phyloP scores from a whole-genome alignment of 2,329 filamentous ascomycete species.

The Pseudogymnoascus pannorum region DNA sequence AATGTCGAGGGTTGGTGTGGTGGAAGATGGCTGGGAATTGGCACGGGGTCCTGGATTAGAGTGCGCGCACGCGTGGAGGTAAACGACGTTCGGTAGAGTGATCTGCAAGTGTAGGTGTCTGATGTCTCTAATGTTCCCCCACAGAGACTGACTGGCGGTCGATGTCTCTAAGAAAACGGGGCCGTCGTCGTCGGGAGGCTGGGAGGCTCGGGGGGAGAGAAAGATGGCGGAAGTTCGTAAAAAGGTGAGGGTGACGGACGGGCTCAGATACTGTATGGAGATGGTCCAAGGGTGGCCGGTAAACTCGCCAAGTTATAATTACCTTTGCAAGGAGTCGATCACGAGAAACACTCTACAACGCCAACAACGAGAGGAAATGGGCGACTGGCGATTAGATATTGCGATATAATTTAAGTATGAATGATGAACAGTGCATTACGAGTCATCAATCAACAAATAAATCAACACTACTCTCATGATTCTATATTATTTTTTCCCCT shows the following conservation, averaged over 20 bases:
- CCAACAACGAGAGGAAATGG: not conserved
- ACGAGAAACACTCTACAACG: conserved; percentile 1
- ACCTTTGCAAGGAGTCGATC: conserved; percentile 4
- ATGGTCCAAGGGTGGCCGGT: conserved; percentile 6
- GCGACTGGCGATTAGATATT: not conserved
- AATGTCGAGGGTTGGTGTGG: conserved; percentile 4
- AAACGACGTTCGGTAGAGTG: not conserved
- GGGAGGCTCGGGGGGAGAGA: not conserved
- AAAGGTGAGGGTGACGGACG: not conserved
- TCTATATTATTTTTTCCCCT: not conserved
- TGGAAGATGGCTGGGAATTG: conserved; percentile 8
- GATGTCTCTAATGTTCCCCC: too few species aligned
- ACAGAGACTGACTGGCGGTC: not conserved
- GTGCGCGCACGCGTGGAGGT: not conserved
- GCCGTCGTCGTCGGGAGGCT: conserved; percentile 3
- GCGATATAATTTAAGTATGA: not conserved
- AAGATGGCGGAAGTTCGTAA: conserved; percentile 1
- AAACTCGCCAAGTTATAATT: conserved; percentile 8
- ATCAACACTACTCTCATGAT: not conserved
- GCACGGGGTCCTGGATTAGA: conserved; percentile 5
- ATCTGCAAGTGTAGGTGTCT: not conserved
- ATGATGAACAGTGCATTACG: not conserved
- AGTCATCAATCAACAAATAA: not conserved
- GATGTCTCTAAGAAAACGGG: conserved; percentile 3
- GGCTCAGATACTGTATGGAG: too few species aligned